A percentile compares a stretch with the other conserved stretches of the same genome.
Conservation (phyloP, 2,329 filamentous ascomycete species). For the Penicillium sp. region DNA sequence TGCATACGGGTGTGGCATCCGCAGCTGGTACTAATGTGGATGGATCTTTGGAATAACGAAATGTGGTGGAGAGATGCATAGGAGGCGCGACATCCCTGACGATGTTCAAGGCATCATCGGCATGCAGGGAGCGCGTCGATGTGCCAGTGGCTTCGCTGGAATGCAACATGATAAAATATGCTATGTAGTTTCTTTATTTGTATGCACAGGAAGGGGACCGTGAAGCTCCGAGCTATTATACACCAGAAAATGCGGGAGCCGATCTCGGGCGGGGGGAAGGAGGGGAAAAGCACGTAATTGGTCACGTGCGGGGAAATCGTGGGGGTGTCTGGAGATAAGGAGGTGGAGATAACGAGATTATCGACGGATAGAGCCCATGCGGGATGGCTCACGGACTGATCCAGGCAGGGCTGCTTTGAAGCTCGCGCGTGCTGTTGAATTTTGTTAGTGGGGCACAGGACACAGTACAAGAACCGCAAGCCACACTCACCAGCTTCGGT, state of each 20-base stretch:
- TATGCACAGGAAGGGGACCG: constrained; percentile 16
- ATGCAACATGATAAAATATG: constrained; percentile 28
- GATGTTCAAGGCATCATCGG: constrained; percentile 71
- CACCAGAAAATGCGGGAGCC: constrained; percentile 7
- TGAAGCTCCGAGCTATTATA: constrained; percentile 13
- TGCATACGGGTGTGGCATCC: constrained; percentile 52
- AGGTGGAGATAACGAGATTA: constrained; percentile 17
- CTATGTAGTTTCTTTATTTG: constrained; percentile 21
- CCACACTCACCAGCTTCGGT: constrained; percentile 63
- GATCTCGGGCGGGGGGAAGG: neutral
- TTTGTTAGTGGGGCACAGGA: neutral
- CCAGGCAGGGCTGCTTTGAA: constrained; percentile 41
- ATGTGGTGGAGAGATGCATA: constrained; percentile 88
- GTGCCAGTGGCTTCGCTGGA: constrained; percentile 36
- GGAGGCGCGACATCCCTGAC: constrained; percentile 80
- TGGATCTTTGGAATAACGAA: constrained; percentile 72
- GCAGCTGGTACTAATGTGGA: constrained; percentile 55
- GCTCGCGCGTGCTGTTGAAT: constrained; percentile 34
- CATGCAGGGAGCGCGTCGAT: constrained; percentile 73
- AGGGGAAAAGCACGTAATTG: constrained; percentile 14
- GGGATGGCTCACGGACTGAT: constrained; percentile 38
- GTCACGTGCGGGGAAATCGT: constrained; percentile 18
- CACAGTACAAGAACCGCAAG: neutral
- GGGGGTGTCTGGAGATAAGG: neutral
- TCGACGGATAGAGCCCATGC: constrained; percentile 42